Conservation (phyloP, 2,329 filamentous ascomycete species). For the Pestalotiopsis sp. region DNA sequence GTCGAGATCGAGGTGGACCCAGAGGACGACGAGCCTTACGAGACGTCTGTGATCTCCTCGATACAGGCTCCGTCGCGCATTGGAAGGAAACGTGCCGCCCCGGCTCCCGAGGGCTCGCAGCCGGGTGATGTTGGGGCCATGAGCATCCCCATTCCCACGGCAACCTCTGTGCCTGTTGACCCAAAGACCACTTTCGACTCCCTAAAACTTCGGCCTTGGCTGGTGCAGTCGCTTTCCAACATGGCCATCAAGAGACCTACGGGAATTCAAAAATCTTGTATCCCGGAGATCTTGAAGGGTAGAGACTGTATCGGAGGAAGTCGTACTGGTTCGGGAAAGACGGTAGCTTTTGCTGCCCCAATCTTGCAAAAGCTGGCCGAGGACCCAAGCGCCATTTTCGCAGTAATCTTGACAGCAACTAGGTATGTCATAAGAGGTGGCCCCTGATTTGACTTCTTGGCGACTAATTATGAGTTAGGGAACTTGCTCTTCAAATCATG, state of each 20-base stretch:
- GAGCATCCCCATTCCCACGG: background rate
- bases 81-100: slow-evolving; percentile 37
- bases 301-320: slow-evolving; percentile 94
- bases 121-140: background rate
- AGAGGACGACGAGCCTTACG: slow-evolving; percentile 33
- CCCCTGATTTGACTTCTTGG: background rate
- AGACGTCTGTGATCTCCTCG: slow-evolving; percentile 41
- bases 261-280: slow-evolving; percentile 89
- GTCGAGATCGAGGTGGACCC: slow-evolving; percentile 30
- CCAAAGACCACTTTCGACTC: slow-evolving; percentile 69
- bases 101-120: slow-evolving; percentile 18
- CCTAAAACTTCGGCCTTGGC: slow-evolving; percentile 80
- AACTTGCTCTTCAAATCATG: slow-evolving; percentile 93
- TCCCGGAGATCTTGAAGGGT: slow-evolving; percentile 89
- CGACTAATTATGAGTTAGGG: slow-evolving; percentile 47
- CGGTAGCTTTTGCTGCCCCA: slow-evolving; percentile 90
- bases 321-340: slow-evolving; percentile 95
- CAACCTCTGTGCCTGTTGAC: slow-evolving; percentile 51
- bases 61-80: slow-evolving; percentile 58
- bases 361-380: slow-evolving; percentile 93
- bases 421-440: slow-evolving; percentile 47
- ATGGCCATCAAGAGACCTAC: slow-evolving; percentile 87
- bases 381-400: slow-evolving; percentile 91
- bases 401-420: slow-evolving; percentile 85
- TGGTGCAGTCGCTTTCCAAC: slow-evolving; percentile 75